phyloP scores from a whole-genome alignment of 148 eudicot species.

The Silene uniflora region DNA sequence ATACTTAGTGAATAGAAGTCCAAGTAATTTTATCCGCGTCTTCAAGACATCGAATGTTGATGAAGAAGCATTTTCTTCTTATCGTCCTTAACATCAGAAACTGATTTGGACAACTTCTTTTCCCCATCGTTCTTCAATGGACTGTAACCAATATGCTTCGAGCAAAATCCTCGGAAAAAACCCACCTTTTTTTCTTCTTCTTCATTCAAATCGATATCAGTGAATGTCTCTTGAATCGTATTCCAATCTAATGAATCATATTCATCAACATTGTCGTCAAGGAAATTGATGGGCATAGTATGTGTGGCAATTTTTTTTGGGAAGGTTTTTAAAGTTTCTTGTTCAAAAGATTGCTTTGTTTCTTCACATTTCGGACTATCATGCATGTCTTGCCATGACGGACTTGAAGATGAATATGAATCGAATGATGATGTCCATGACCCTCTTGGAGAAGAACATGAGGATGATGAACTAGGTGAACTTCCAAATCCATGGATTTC shows the following conservation, averaged over 20 bases:
- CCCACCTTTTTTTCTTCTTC: slow-evolving; percentile 17
- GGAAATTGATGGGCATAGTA: slow-evolving; percentile 9
- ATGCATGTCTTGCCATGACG: slow-evolving; percentile 16
- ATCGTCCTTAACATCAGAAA: slow-evolving; percentile 10
- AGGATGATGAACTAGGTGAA: slow-evolving; percentile 19
- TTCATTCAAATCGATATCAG: slow-evolving; percentile 18
- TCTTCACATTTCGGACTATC: neutral
- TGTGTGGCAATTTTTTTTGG: neutral
- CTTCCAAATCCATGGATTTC: slow-evolving; percentile 47
- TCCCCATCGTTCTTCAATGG: slow-evolving; percentile 3
- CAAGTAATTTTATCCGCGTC: neutral
- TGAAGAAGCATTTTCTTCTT: slow-evolving; percentile 16
- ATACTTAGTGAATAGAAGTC: neutral
- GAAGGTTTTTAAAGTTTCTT: neutral
- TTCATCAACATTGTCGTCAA: slow-evolving; percentile 6
- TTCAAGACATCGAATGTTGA: slow-evolving; percentile 1
- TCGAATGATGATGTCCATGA: slow-evolving; percentile 32
- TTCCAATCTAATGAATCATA: slow-evolving; percentile 17
- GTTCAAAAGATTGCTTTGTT: neutral
- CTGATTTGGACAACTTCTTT: neutral
- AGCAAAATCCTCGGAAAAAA: slow-evolving; percentile 21
- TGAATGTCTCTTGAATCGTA: slow-evolving; percentile 13
- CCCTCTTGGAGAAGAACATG: slow-evolving; percentile 16
- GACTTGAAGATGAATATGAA: slow-evolving; percentile 25
- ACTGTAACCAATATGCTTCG: slow-evolving; percentile 20